Base-by-base conservation (phyloP, 345 rosid species). In the Cardamine resedifolia region DNA sequence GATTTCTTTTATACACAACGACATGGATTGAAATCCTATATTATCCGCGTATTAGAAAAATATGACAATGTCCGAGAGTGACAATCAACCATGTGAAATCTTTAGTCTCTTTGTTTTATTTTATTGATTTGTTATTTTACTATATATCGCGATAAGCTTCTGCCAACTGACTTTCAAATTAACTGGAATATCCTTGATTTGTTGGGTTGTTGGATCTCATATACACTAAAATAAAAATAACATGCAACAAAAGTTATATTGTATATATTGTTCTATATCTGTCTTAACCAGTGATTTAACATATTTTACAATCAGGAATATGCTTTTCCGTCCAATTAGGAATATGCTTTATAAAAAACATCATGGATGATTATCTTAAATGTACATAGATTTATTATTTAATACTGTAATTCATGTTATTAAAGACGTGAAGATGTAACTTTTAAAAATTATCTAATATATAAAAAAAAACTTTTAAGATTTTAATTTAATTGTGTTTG, bases 11-110 rank as follows among this genome's bases (percentile, higher is more conserved):
- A 15, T 38, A 66, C 27, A 67, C 73, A 59, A 49, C 27, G 53
- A 66, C 68, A 58, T 67, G 52, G 51, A 36, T 58, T 26, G 36
- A 36, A 66, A 57, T 66, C 77, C 66, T 58, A 36, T 8, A 48
- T 58, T 27, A 73, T 66, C 66, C 51, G 66, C 27, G 26, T 58
- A 66, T 64, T 56, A 23, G 23, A 73, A 21, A 47, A 9, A 24
- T 8, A 57, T 26, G 77, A 44, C 34, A 64, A 55, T 56, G 49
- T 19, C 18, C 28, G 62, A 56, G 5, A 57, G 34, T 66, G 78
- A 74, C 68, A 24, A 74, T 66, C 55, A 67, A 58, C 78, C 73
- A 74, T 74, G 78, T 74, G 78, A 74, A 67, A 38, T 58, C 58
- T 74, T 12, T 61, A 39, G 18, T n/a, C 7, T 44, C 31, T 44